Evolutionary conservation across 2,329 filamentous ascomycete genomes (phyloP).

Genomic region (Ciborinia camelliae): DNA sequence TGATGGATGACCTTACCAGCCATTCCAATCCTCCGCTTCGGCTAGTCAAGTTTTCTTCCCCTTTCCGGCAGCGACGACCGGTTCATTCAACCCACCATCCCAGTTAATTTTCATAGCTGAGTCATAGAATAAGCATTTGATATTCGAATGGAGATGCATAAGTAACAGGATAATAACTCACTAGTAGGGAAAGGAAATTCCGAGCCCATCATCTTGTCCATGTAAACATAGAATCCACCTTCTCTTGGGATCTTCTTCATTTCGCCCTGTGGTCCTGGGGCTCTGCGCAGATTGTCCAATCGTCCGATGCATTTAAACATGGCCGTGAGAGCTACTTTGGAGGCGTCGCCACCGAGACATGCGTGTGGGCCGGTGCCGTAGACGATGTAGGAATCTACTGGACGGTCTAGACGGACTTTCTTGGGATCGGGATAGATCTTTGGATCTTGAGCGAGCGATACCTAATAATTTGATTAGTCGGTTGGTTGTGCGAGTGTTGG

Average conservation of each 20-base stretch:
- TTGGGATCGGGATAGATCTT: constrained; percentile 59
- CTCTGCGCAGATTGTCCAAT: constrained; percentile 21
- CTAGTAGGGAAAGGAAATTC: constrained; percentile 48
- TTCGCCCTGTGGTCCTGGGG: constrained; percentile 20
- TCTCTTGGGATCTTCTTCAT: constrained; percentile 21
- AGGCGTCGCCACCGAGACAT: constrained; percentile 56
- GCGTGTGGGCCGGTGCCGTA: constrained; percentile 60
- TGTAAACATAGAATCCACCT: constrained; percentile 21
- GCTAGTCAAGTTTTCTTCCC: not conserved
- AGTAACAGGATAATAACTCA: no score
- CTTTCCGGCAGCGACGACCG: not conserved
- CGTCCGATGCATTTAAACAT: constrained; percentile 39
- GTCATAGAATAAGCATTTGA: no score
- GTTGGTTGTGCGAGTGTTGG: not conserved
- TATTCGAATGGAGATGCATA: no score
- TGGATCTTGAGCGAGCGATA: constrained; percentile 42
- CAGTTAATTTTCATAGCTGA: constrained; percentile 28
- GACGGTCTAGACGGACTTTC: constrained; percentile 59
- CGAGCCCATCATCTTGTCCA: constrained; percentile 45
- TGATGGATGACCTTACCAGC: no score
- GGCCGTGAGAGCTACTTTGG: constrained; percentile 50
- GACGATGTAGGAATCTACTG: constrained; percentile 60
- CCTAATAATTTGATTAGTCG: not conserved
- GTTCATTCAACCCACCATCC: constrained; percentile 25
- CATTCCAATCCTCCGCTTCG: not conserved